Conservation (phyloP, 192 early-diverging fungal species). For the Endogone sp. region DNA sequence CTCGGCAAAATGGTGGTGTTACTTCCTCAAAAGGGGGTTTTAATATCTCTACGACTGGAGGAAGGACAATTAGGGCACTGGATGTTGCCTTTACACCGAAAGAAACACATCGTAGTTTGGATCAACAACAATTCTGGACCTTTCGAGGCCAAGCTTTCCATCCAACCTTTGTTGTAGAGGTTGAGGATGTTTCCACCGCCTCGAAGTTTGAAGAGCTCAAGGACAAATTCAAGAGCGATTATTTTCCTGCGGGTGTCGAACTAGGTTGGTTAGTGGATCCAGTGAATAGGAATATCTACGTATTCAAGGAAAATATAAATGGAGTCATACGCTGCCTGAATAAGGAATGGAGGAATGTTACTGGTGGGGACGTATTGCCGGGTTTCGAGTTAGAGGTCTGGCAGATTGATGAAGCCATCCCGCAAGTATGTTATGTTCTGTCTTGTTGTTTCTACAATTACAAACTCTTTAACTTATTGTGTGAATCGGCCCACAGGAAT, state of each 20-base stretch:
- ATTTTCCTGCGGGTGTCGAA: slow-evolving; percentile 1
- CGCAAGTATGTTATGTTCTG: not conserved
- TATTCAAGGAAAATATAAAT: slow-evolving; percentile 11
- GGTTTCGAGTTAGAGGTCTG: slow-evolving; percentile 8
- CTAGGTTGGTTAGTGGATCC: not conserved
- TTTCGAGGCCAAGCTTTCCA: slow-evolving; percentile 9
- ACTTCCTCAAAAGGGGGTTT: slow-evolving; percentile 17
- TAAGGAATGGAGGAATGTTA: slow-evolving; percentile 16
- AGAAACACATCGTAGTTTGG: not conserved
- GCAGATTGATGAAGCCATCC: not conserved
- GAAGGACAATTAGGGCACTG: not conserved
- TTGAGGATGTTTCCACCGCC: slow-evolving; percentile 19
- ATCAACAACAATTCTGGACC: not conserved
- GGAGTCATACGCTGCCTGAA: not conserved
- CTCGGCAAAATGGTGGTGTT: slow-evolving; percentile 6
- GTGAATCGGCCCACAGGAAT: not conserved
- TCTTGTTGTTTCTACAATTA: not conserved
- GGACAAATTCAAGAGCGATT: not conserved
- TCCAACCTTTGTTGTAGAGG: slow-evolving; percentile 10
- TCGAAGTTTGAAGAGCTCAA: slow-evolving; percentile 11
- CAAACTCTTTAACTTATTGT: not conserved
- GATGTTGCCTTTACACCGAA: slow-evolving; percentile 5
- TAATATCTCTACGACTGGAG: slow-evolving; percentile 7
- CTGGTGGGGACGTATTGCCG: slow-evolving; percentile 17
- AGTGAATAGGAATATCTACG: slow-evolving; percentile 10